phyloP scores from a whole-genome alignment of 2,329 filamentous ascomycete genomes.

The Zasmidium cellare region DNA sequence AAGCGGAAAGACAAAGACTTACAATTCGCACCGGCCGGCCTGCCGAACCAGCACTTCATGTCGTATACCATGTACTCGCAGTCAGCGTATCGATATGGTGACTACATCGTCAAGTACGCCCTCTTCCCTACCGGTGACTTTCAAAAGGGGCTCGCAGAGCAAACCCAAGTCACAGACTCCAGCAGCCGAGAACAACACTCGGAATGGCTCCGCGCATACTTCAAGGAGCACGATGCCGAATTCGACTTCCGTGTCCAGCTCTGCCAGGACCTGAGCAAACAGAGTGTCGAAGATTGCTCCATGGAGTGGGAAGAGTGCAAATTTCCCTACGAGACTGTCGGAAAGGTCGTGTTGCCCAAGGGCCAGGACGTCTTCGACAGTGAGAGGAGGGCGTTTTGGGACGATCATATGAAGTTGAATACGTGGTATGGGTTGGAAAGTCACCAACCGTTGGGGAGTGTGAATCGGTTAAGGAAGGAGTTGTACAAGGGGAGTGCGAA shows the following conservation, averaged over 20 bases:
- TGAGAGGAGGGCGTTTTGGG: conserved; percentile 31
- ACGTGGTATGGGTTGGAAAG: conserved; percentile 34
- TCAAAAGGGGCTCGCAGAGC: conserved; percentile 23
- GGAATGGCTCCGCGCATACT: conserved; percentile 32
- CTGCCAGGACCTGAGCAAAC: conserved; percentile 29
- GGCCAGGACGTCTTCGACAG: conserved; percentile 29
- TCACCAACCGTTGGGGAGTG: conserved; percentile 42
- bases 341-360: conserved; percentile 27
- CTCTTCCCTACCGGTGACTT: conserved; percentile 27
- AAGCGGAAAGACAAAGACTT: conserved; percentile 20
- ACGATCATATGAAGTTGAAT: conserved; percentile 33
- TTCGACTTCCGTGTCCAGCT: conserved; percentile 37
- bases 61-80: conserved; percentile 34
- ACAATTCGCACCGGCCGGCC: conserved; percentile 30
- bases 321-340: conserved; percentile 34
- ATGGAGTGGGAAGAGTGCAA: conserved; percentile 35
- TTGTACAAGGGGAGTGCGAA: conserved; percentile 41
- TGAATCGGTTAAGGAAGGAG: conserved; percentile 42
- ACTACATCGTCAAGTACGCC: conserved; percentile 33
- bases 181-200: conserved; percentile 28
- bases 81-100: conserved; percentile 33
- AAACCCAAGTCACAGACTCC: conserved; percentile 23
- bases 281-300: conserved; percentile 33
- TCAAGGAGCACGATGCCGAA: conserved; percentile 24
- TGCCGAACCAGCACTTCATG: conserved; percentile 41